Base-by-base conservation (phyloP, 768 basidiomycete genomes). In the Daedalea quercina region DNA sequence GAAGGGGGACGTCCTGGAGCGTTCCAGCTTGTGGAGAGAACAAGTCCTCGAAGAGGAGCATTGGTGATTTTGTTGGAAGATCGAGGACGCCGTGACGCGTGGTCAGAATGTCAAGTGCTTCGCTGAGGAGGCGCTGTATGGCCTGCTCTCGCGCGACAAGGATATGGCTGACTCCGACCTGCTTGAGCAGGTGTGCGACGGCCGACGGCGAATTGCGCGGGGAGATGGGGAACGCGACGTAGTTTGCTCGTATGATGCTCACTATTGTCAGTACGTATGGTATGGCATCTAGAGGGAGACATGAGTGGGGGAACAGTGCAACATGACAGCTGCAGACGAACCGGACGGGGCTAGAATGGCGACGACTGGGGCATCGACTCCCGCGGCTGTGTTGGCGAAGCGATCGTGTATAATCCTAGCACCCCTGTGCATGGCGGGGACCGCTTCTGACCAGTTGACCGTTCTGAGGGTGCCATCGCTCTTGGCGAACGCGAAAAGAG, bases 151-250 rank as follows among this genome's bases (percentile, higher is more conserved):
- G 47, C 8, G 66, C 63, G 43, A 69, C 62, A 13, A 70, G 62
- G 15, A 73, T n/a, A 46, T 63, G 55, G 1, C 34, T 47, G 3
- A 60, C 59, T 9, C 54, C 54, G 1, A 54, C 60, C 44, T 58
- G 59, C 26, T 40, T 28, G 12, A 71, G 22, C 0, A 73, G 65
- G 41, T 70, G 60, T 1, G 69, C 69, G 7, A 69, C 54, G 1
- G 60, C 64, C 3, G 50, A 51, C 11, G 59, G 62, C 11, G 73
- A 70, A 55, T 70, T 70, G 3, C 69, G 60, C 2, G 61, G 57
- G 3, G 70, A 68, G 42, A 72, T 60, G 1, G 70, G 69, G 56
- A 74, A 74, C 0, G 63, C 57, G 26, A 47, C 54, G 43, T 49
- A 43, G 9, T 59, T 62, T 9, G 59, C 55, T 12, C 59, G 51